phyloP scores from a whole-genome alignment of 73 alveolate species.

The Paramecium caudatum region DNA sequence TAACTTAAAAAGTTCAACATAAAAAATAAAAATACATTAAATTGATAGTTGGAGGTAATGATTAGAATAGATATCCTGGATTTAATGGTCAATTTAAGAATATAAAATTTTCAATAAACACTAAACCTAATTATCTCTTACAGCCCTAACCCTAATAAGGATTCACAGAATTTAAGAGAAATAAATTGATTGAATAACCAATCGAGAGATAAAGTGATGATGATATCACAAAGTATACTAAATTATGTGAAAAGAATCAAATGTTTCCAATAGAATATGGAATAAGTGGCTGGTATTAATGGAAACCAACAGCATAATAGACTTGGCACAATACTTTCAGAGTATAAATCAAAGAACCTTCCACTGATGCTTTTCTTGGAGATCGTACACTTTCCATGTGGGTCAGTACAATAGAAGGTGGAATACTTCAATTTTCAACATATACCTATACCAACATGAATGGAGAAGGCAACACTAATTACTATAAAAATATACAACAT shows the following conservation, averaged over 20 bases:
- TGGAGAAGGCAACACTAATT: slow-evolving; percentile 54
- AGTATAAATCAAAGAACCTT: slow-evolving; percentile 39
- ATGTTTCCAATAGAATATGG: slow-evolving; percentile 49
- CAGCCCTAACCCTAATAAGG: background rate
- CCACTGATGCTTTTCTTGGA: slow-evolving; percentile 30
- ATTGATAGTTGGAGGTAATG: slow-evolving; percentile 61
- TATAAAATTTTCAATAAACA: background rate
- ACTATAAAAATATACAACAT: slow-evolving; percentile 42
- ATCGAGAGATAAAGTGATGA: background rate
- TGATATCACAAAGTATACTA: slow-evolving; percentile 3
- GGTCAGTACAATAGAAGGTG: slow-evolving; percentile 57
- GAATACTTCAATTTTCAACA: slow-evolving; percentile 59
- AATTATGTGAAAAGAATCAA: background rate
- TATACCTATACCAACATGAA: slow-evolving; percentile 59
- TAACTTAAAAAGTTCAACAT: background rate
- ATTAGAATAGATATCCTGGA: slow-evolving; percentile 60
- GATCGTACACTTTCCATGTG: slow-evolving; percentile 49
- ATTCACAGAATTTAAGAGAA: background rate
- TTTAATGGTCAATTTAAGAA: slow-evolving; percentile 29
- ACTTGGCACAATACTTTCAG: slow-evolving; percentile 39
- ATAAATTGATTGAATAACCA: background rate
- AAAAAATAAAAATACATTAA: background rate
- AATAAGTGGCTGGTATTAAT: slow-evolving; percentile 36
- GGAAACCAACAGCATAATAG: background rate
- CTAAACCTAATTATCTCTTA: background rate